Base-by-base conservation (phyloP, 139 green algal genomes). In the Closterium sp. region DNA sequence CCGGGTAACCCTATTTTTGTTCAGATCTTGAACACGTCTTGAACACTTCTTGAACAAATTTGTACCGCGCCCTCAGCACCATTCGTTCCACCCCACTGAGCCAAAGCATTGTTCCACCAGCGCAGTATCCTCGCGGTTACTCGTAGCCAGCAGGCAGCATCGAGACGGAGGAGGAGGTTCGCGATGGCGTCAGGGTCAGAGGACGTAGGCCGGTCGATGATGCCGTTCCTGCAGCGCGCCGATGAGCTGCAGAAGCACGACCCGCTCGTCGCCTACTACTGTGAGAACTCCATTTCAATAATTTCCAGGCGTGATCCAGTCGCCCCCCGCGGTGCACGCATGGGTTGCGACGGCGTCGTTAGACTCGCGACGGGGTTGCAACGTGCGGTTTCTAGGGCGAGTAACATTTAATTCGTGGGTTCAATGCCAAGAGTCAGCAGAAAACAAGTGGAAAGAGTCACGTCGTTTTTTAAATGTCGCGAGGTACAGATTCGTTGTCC, bases 241-340 rank as follows among this genome's bases (percentile, higher is more conserved):
- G 93, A 95, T 62, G 93, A 95, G 92, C 89, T 95, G 70, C 92
- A 95, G 32, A 92, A 92, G 90, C 91, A 95, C 29, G 89, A 95
- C 50, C 70, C 90, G 4, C 85, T 92, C 19, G 88, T 95, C 27
- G 92, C 93, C 0, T 95, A 95, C 88, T 95, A 95, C 88, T 95
- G 93, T 95, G 85, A 87, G 85, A 6, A 79, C 19, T 79, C 17
- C 2, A 0, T 50, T 50, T 50, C 38, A 50, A 0, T 17, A 13
- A 9, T 17, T 13, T 50, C 38, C 0, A 50, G 38, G 38, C 38
- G 38, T 50, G 38, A 24, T 79, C 27, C 19, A 19, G 1, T 79
- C 62, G 62, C 17, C 13, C 17, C 17, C 62, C 50, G 13, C 11
- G 13, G 13, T 73, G 11, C 9, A 73, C 10, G 50, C 50, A 73